These are phyloP conservation scores for Microsporum ferrugineum DNA, from an alignment of 2,329 filamentous ascomycete genomes.

Conservation along the genomic window DNA sequence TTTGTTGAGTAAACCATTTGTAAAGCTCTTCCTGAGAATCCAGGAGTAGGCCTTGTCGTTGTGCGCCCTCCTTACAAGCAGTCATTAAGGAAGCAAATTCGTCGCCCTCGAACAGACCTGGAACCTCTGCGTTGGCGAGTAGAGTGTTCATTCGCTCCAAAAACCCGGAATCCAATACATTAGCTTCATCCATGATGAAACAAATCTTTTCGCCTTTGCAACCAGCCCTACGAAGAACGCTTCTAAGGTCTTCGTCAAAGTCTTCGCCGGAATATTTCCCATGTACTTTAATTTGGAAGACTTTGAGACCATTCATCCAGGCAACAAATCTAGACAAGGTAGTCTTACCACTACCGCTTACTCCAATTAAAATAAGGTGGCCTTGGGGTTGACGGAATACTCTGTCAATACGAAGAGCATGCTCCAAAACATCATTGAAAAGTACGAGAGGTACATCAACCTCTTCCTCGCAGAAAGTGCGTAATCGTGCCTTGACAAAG, in stretches of 20 bases:
- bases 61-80: slow-evolving; percentile 94
- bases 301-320: slow-evolving; percentile 99
- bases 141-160: slow-evolving; percentile 98
- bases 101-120: slow-evolving; percentile 96
- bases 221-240: slow-evolving; percentile 82
- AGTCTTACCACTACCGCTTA: slow-evolving; percentile 97
- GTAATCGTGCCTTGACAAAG: slow-evolving; percentile 92
- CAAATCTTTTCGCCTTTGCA: slow-evolving; percentile 99
- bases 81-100: slow-evolving; percentile 98
- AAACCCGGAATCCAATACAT: slow-evolving; percentile 97
- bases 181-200: slow-evolving; percentile 99
- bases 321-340: slow-evolving; percentile 95
- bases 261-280: slow-evolving; percentile 97
- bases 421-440: slow-evolving; percentile 98
- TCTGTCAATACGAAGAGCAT: slow-evolving; percentile 94
- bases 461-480: slow-evolving; percentile 98
- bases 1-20: slow-evolving; percentile 99
- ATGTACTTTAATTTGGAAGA: slow-evolving; percentile 99
- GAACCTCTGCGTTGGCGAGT: slow-evolving; percentile 97
- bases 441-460: slow-evolving; percentile 95
- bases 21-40: slow-evolving; percentile 99
- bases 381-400: slow-evolving; percentile 98
- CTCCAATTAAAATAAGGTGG: slow-evolving; percentile 94
- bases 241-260: slow-evolving; percentile 93
- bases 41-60: slow-evolving; percentile 84